Conservation (phyloP, 306 rosid genomes). For the Quercus engelmannii region DNA sequence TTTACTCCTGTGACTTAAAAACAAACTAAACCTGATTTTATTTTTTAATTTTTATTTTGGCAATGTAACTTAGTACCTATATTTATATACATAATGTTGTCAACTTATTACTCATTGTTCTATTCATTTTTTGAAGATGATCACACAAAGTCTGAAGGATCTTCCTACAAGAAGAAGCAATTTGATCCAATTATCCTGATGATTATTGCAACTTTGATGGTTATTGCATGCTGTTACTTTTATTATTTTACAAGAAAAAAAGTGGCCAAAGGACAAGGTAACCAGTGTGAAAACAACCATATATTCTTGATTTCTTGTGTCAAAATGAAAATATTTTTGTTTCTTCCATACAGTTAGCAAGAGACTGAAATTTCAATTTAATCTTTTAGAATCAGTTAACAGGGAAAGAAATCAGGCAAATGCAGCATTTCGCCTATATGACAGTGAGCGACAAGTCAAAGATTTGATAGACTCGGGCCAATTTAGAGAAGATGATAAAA, state of each 20-base stretch:
- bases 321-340: background rate
- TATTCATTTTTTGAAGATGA: no score
- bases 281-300: no score
- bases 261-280: conserved; percentile 16
- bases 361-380: background rate
- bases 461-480: background rate
- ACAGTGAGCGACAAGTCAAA: background rate
- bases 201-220: background rate
- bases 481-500: conserved; percentile 15
- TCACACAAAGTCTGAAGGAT: no score
- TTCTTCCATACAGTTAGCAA: background rate
- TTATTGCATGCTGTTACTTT: conserved; percentile 3
- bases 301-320: no score
- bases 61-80: no score
- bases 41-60: no score
- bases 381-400: conserved; percentile 21
- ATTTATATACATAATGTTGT: no score
- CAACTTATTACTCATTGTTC: no score
- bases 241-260: background rate
- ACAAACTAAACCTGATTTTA: no score
- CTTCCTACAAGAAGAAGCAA: background rate
- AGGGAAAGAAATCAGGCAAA: conserved; percentile 1
- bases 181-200: background rate
- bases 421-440: background rate
- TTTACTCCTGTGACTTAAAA: no score